A percentile compares a stretch with the other conserved stretches of the same genome.
Conservation (phyloP, 1,139 yeast genomes). For the Pichia sp. region DNA sequence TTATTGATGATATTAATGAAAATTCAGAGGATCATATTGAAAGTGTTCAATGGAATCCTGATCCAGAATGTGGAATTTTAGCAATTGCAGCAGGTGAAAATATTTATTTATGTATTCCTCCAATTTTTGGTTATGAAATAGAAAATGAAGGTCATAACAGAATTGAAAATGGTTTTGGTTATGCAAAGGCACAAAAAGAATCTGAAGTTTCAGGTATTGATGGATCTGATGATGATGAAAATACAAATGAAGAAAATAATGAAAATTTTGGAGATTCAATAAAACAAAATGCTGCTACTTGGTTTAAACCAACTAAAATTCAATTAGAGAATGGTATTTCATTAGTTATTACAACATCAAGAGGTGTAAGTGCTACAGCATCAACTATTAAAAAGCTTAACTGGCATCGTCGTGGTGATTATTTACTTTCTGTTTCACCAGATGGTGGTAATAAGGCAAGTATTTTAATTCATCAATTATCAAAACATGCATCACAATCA, state of each 20-base stretch:
- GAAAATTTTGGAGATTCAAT: slow-evolving; percentile 27
- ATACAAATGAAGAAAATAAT: slow-evolving; percentile 30
- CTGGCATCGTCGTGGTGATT: slow-evolving; percentile 98
- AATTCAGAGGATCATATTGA: slow-evolving; percentile 69
- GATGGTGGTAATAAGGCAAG: slow-evolving; percentile 75
- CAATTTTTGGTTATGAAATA: slow-evolving; percentile 80
- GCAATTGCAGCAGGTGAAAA: slow-evolving; percentile 83
- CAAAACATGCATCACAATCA: slow-evolving; percentile 94
- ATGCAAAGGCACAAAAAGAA: slow-evolving; percentile 64
- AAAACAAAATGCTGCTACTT: slow-evolving; percentile 61
- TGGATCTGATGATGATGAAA: slow-evolving; percentile 32
- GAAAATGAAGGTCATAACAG: slow-evolving; percentile 76
- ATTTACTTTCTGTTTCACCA: slow-evolving; percentile 90
- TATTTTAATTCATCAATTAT: slow-evolving; percentile 87
- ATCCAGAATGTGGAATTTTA: slow-evolving; percentile 59
- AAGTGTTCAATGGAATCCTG: slow-evolving; percentile 88
- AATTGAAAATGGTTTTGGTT: slow-evolving; percentile 91
- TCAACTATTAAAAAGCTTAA: slow-evolving; percentile 74
- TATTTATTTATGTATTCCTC: slow-evolving; percentile 76
- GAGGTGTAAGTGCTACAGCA: slow-evolving; percentile 49
- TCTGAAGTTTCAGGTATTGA: slow-evolving; percentile 38
- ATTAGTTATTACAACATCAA: slow-evolving; percentile 60
- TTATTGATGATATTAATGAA: slow-evolving; percentile 46
- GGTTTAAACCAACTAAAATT: slow-evolving; percentile 75
- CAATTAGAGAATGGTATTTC: slow-evolving; percentile 64